These are phyloP conservation scores for Dictyostelium brefeldianum DNA, from an alignment of 78 protist genomes.

Conservation along the genomic window DNA sequence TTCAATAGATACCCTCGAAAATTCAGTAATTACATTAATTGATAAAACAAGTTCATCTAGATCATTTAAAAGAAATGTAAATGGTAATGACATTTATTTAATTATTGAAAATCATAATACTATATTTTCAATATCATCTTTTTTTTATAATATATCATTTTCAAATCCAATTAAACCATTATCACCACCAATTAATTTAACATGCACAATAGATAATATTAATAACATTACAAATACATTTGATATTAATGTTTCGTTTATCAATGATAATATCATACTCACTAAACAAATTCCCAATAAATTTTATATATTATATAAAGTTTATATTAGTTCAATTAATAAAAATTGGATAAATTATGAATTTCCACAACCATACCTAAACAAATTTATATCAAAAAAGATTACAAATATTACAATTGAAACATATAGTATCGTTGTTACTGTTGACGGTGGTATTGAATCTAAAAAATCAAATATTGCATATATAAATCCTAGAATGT, in stretches of 20 bases:
- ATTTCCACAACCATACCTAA: not conserved
- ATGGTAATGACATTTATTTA: not conserved
- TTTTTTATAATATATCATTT: not conserved
- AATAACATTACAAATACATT: not conserved
- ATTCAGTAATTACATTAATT: not conserved
- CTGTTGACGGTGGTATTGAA: not conserved
- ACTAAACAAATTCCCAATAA: too few species aligned
- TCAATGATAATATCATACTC: too few species aligned
- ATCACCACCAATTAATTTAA: not conserved
- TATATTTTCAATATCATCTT: not conserved
- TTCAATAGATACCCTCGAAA: too few species aligned
- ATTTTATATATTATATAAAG: not conserved
- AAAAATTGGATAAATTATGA: not conserved
- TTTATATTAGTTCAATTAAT: not conserved
- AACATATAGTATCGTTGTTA: not conserved
- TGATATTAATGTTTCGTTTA: not conserved
- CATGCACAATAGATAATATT: not conserved
- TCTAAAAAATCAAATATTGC: not conserved
- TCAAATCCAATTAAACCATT: not conserved
- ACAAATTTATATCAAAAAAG: not conserved
- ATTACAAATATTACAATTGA: not conserved
- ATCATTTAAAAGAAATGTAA: not conserved
- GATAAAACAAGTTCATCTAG: not conserved
- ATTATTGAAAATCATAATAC: not conserved
- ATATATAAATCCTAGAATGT: not conserved